phyloP scores from a whole-genome alignment of 805 yeast species.

The Candida sithepensis region DNA sequence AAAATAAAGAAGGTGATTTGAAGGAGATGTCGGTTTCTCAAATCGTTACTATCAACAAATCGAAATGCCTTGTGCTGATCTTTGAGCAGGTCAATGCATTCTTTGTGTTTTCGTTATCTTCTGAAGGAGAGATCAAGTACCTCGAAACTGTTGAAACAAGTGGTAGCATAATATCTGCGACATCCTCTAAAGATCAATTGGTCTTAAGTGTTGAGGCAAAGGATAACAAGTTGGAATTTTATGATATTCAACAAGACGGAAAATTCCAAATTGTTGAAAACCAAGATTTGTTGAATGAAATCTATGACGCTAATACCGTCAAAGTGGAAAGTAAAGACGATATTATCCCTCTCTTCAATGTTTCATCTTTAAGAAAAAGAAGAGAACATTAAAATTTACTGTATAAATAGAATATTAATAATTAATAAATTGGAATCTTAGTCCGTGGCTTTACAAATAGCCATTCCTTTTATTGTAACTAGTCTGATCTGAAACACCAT shows the following conservation, averaged over 20 bases:
- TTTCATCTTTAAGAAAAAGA: constrained; percentile 55
- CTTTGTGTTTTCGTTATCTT: constrained; percentile 34
- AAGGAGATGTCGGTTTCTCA: constrained; percentile 50
- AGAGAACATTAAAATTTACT: constrained; percentile 49
- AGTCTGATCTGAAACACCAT: constrained; percentile 27
- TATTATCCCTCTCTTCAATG: constrained; percentile 50
- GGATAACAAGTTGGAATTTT: constrained; percentile 20
- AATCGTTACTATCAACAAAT: constrained; percentile 28
- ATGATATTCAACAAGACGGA: constrained; percentile 24
- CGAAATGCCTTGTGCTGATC: constrained; percentile 37
- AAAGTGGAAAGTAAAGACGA: constrained; percentile 34
- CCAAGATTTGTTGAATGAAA: constrained; percentile 28
- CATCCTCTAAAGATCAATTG: constrained; percentile 22
- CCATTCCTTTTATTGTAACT: constrained; percentile 21
- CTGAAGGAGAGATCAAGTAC: constrained; percentile 29
- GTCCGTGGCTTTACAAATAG: constrained; percentile 16
- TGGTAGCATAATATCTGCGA: constrained; percentile 25
- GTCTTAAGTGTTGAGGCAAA: constrained; percentile 24
- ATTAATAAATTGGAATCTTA: background rate
- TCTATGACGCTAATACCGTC: constrained; percentile 32
- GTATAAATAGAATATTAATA: background rate
- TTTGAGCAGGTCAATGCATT: constrained; percentile 46
- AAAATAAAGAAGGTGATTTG: constrained; percentile 43
- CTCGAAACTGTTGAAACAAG: constrained; percentile 30
- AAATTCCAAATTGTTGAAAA: constrained; percentile 12